phyloP scores from a whole-genome alignment of 371 early-diverging fungal genomes.

The Syncephalastrum contaminatum region DNA sequence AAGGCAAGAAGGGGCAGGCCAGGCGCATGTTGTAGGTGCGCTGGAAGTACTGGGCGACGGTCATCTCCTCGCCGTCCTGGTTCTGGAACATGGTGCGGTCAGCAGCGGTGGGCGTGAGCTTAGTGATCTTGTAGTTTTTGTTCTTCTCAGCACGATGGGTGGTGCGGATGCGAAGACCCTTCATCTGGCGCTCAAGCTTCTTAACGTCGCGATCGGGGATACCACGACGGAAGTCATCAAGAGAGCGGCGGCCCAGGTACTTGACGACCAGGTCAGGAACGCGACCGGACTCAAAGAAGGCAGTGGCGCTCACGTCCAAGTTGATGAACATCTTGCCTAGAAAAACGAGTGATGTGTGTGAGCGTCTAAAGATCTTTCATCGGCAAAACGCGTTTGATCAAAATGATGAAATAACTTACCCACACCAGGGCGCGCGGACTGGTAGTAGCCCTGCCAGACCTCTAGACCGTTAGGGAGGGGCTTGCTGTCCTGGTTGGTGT shows the following conservation, averaged over 20 bases:
- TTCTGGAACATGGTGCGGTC: slow-evolving; percentile 63
- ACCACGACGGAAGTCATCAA: slow-evolving; percentile 64
- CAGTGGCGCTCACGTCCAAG: slow-evolving; percentile 83
- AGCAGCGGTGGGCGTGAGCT: slow-evolving; percentile 65
- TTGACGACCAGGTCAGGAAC: slow-evolving; percentile 60
- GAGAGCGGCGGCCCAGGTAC: slow-evolving; percentile 56
- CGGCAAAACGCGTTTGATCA: background rate
- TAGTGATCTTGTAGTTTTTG: slow-evolving; percentile 63
- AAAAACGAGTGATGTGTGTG: slow-evolving; percentile 1
- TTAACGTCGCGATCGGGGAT: slow-evolving; percentile 57
- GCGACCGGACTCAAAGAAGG: slow-evolving; percentile 77
- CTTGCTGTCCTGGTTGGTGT: slow-evolving; percentile 63
- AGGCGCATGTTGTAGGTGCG: slow-evolving; percentile 66
- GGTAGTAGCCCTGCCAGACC: slow-evolving; percentile 91
- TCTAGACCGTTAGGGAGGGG: slow-evolving; percentile 75
- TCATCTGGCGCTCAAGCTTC: slow-evolving; percentile 67
- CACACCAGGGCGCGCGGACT: slow-evolving; percentile 73
- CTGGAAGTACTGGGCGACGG: slow-evolving; percentile 77
- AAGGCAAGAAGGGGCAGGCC: slow-evolving; percentile 79
- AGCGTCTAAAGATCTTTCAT: background rate
- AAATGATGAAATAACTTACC: slow-evolving; percentile 35
- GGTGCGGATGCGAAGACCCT: slow-evolving; percentile 68
- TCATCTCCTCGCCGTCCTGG: slow-evolving; percentile 39
- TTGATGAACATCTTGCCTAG: slow-evolving; percentile 69
- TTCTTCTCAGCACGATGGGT: slow-evolving; percentile 70